These are phyloP conservation scores for Diversispora eburnea DNA, from an alignment of 192 early-diverging fungal genomes.

Conservation along the genomic window DNA sequence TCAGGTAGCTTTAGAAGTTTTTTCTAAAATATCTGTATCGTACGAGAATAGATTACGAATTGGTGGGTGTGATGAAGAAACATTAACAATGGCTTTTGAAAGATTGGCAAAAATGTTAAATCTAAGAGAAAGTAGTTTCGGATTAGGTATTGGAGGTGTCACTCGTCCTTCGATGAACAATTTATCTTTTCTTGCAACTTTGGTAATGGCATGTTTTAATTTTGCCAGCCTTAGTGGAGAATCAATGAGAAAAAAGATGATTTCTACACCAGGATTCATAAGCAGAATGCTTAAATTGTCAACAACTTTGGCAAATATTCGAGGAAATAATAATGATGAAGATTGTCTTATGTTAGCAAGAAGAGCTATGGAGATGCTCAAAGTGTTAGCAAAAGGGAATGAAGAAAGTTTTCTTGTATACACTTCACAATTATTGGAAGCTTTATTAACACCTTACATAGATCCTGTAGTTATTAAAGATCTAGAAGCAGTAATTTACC, in stretches of 20 bases:
- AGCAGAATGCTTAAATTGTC: slow-evolving; percentile 21
- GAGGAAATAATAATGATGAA: not conserved
- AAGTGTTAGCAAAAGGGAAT: slow-evolving; percentile 23
- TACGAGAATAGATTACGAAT: slow-evolving; percentile 49
- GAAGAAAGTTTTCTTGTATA: slow-evolving; percentile 22
- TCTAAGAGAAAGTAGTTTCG: slow-evolving; percentile 29
- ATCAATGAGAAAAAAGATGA: slow-evolving; percentile 4
- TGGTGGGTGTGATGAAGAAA: slow-evolving; percentile 37
- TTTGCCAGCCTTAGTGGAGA: slow-evolving; percentile 34
- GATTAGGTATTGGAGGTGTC: not conserved
- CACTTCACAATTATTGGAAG: slow-evolving; percentile 23
- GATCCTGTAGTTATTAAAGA: slow-evolving; percentile 18
- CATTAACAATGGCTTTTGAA: slow-evolving; percentile 36
- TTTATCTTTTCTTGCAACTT: slow-evolving; percentile 49
- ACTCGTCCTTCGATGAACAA: slow-evolving; percentile 32
- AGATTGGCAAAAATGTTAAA: slow-evolving; percentile 36
- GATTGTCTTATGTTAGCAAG: slow-evolving; percentile 15
- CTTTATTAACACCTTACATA: slow-evolving; percentile 25
- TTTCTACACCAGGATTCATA: slow-evolving; percentile 17
- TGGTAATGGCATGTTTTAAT: slow-evolving; percentile 54
- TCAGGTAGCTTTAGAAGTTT: slow-evolving; percentile 58
- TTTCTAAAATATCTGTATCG: slow-evolving; percentile 56
- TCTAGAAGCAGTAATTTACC: slow-evolving; percentile 20
- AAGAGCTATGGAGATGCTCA: slow-evolving; percentile 23
- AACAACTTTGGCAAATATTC: slow-evolving; percentile 4